Percentiles rank a stretch among this genome's conserved stretches.
These are phyloP conservation scores for Amoebophrya sp. DNA, from an alignment of 169 alveolate species.

Conservation along the genomic window DNA sequence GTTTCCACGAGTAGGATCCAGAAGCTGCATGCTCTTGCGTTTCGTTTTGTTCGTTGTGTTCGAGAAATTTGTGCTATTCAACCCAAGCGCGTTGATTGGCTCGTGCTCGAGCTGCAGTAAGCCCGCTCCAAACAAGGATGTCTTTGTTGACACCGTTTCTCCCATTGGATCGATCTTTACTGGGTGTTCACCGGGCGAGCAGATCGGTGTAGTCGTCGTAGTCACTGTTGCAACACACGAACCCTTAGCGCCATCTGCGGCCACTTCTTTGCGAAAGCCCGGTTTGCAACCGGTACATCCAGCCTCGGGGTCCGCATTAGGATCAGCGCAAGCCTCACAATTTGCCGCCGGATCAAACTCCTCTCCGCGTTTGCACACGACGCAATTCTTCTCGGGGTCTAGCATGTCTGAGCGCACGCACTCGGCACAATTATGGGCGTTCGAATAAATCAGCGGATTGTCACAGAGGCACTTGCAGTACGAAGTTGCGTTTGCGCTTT, in stretches of 20 bases:
- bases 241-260: not conserved
- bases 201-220: not conserved
- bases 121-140: too few relatives aligned
- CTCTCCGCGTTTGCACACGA: not conserved
- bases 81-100: too few relatives aligned
- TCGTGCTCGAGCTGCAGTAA: not conserved
- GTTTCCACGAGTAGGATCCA: not conserved
- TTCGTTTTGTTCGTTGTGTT: not conserved
- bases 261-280: not conserved
- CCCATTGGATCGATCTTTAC: not conserved
- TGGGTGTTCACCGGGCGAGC: not conserved
- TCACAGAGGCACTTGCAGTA: not conserved
- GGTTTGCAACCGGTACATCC: not conserved
- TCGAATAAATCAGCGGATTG: not conserved
- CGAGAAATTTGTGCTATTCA: too few relatives aligned
- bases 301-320: not conserved
- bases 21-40: not conserved
- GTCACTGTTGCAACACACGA: not conserved
- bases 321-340: not conserved
- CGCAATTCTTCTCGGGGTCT: constrained; percentile 8
- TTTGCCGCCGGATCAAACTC: not conserved
- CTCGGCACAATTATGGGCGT: not conserved
- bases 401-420: not conserved
- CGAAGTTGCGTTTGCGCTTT: too few relatives aligned
- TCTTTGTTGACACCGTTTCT: too few relatives aligned